Percentiles rank a stretch among this genome's conserved stretches.
Conservation (phyloP, 2,329 filamentous ascomycete species). For the Colletotrichum abscissum region DNA sequence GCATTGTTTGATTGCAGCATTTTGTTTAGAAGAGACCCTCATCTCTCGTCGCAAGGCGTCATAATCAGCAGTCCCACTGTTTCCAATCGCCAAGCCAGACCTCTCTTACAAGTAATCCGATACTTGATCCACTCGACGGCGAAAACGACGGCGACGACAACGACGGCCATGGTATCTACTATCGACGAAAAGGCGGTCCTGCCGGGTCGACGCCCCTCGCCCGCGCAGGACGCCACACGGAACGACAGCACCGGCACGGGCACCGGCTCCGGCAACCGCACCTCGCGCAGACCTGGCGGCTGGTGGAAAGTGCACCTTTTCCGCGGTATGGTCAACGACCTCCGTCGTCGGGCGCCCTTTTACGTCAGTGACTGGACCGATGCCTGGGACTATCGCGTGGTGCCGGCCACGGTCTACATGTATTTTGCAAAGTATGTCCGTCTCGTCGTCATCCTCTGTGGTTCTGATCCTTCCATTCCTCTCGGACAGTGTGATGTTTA, state of each 20-base stretch:
- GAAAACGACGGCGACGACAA: background rate
- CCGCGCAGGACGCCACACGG: background rate
- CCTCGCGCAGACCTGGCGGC: conserved; percentile 28
- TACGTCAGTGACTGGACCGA: conserved; percentile 87
- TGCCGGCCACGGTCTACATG: conserved; percentile 91
- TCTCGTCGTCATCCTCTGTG: background rate
- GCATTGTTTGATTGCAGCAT: background rate
- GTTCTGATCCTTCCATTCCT: background rate
- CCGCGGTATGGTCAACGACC: conserved; percentile 82
- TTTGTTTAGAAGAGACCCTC: background rate
- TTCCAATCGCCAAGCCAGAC: background rate
- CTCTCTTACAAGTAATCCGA: background rate
- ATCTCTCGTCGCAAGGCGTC: background rate
- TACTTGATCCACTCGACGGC: background rate
- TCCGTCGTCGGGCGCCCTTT: conserved; percentile 79
- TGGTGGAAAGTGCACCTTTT: conserved; percentile 85
- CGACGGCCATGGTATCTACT: conserved; percentile 9
- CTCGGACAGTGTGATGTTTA: background rate
- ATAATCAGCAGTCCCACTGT: background rate
- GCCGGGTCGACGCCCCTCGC: background rate
- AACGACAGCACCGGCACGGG: background rate
- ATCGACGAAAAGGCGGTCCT: conserved; percentile 21
- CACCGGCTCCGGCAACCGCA: conserved; percentile 1
- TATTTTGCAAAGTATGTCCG: conserved; percentile 86
- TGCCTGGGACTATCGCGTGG: conserved; percentile 90